phyloP scores from a whole-genome alignment of 164 flowering plant genomes.

The Aristolochia californica region DNA sequence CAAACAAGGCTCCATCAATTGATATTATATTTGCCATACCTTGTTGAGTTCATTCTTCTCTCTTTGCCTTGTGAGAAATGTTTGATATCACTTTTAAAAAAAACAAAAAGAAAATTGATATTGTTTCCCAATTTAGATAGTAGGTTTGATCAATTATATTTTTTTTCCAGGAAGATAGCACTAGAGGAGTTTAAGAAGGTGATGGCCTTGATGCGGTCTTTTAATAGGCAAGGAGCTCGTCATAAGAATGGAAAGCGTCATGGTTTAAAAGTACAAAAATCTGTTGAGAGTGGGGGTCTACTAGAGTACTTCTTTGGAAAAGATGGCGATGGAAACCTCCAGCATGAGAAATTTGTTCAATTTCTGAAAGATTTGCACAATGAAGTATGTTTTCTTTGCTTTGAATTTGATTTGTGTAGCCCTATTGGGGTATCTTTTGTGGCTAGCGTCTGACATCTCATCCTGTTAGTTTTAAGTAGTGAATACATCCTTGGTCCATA shows the following conservation, averaged over 20 bases:
- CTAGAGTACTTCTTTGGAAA: conserved; percentile 79
- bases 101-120: too few relatives aligned
- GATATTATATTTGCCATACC: too few relatives aligned
- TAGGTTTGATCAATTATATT: neutral
- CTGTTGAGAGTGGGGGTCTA: conserved; percentile 87
- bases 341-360: conserved; percentile 55
- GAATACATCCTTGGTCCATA: too few relatives aligned
- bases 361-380: conserved; percentile 64
- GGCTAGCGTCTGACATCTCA: neutral
- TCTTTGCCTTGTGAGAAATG: too few relatives aligned
- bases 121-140: neutral
- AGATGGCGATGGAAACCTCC: conserved; percentile 58
- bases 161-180: conserved; percentile 51
- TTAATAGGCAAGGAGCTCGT: conserved; percentile 66
- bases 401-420: neutral
- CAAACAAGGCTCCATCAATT: too few relatives aligned
- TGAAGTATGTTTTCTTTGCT: conserved; percentile 39
- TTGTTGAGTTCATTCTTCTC: too few relatives aligned
- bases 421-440: neutral
- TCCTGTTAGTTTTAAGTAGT: neutral
- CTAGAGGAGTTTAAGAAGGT: conserved; percentile 86
- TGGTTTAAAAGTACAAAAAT: conserved; percentile 42
- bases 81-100: too few relatives aligned
- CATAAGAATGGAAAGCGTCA: conserved; percentile 68
- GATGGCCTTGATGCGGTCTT: conserved; percentile 78